Conservation (phyloP, 2,329 filamentous ascomycete genomes). For the Cordyceps tenuipes region DNA sequence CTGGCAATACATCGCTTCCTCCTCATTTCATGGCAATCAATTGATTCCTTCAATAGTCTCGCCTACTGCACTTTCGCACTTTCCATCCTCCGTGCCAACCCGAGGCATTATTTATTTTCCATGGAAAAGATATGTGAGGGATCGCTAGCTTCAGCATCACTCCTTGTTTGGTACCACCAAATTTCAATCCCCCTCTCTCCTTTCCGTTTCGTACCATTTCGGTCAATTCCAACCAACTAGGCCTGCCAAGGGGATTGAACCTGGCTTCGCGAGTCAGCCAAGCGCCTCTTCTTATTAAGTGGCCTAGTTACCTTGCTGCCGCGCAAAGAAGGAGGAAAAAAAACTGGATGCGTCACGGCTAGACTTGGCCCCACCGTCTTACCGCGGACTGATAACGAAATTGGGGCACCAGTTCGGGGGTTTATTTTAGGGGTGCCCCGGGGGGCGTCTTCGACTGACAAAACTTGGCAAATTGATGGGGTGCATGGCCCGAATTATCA, state of each 20-base stretch:
- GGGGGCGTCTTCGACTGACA: neutral
- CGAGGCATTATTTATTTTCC: neutral
- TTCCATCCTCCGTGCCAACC: neutral
- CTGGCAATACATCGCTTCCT: no score
- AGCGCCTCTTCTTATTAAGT: neutral
- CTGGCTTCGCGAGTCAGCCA: neutral
- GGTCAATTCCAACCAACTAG: neutral
- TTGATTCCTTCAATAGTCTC: no score
- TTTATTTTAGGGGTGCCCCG: no score
- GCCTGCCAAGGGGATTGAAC: neutral
- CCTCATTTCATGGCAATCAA: no score
- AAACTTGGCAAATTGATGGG: neutral
- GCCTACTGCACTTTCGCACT: no score
- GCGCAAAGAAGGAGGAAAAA: neutral
- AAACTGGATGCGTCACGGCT: neutral
- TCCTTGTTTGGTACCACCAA: neutral
- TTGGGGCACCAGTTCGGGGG: neutral
- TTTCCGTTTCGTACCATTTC: neutral
- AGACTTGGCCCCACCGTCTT: neutral
- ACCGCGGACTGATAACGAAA: neutral
- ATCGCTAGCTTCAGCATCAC: neutral
- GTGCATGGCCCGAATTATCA: neutral
- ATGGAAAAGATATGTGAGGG: neutral
- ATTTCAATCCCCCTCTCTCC: neutral
- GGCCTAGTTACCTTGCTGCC: no score